These are phyloP conservation scores for Hygrophoropsis aurantiaca DNA, from an alignment of 768 basidiomycete genomes.

Conservation along the genomic window DNA sequence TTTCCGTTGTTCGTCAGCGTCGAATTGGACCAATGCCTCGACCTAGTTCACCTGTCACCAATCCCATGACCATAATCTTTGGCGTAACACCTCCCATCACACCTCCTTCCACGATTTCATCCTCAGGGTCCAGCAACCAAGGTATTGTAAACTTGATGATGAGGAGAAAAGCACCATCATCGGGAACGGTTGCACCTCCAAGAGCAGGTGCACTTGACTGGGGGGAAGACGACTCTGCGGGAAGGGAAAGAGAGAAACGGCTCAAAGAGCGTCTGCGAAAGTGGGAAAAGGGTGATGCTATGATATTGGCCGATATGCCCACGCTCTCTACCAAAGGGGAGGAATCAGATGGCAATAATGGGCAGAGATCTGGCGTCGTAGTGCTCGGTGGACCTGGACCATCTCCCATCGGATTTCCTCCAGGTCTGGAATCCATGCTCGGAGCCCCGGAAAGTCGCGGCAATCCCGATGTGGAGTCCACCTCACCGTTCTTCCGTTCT, in stretches of 20 bases:
- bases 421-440: background rate
- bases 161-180: slow-evolving; percentile 38
- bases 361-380: slow-evolving; percentile 45
- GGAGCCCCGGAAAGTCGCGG: slow-evolving; percentile 1
- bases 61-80: slow-evolving; percentile 82
- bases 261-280: slow-evolving; percentile 67
- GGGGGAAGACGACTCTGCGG: slow-evolving; percentile 66
- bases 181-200: slow-evolving; percentile 28
- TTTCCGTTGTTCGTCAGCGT: slow-evolving; percentile 75
- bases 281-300: slow-evolving; percentile 68
- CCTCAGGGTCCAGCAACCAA: slow-evolving; percentile 24
- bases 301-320: slow-evolving; percentile 65
- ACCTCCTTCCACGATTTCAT: slow-evolving; percentile 34
- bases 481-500: slow-evolving; percentile 60
- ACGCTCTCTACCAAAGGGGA: slow-evolving; percentile 43
- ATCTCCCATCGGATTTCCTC: slow-evolving; percentile 6
- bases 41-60: slow-evolving; percentile 56
- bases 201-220: slow-evolving; percentile 50
- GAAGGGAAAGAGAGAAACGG: slow-evolving; percentile 68
- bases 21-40: slow-evolving; percentile 64
- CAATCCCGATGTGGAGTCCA: slow-evolving; percentile 18
- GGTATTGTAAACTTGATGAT: slow-evolving; percentile 46
- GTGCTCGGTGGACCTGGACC: slow-evolving; percentile 19
- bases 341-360: slow-evolving; percentile 30
- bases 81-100: slow-evolving; percentile 82